Percentiles rank a stretch among this genome's conserved stretches.
phyloP scores from a whole-genome alignment of 2,329 filamentous ascomycete genomes.

The Colletotrichum australisinense region DNA sequence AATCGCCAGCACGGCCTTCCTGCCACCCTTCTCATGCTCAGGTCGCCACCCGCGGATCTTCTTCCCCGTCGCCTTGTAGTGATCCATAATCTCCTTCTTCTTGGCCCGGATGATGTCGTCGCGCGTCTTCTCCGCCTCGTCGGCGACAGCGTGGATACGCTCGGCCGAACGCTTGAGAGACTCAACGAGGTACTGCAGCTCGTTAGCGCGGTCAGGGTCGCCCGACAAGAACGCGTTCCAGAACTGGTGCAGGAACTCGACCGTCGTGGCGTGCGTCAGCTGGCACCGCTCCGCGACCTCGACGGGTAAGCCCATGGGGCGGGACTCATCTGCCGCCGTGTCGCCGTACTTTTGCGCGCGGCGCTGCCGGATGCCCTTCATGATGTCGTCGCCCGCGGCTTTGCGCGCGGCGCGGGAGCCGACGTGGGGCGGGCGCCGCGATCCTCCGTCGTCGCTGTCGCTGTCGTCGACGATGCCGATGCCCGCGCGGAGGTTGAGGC shows the following conservation, averaged over 20 bases:
- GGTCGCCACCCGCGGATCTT: constrained; percentile 75
- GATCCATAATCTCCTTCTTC: constrained; percentile 77
- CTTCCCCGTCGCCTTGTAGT: constrained; percentile 79
- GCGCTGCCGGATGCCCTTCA: constrained; percentile 72
- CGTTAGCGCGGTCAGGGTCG: constrained; percentile 81
- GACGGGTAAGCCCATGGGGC: constrained; percentile 57
- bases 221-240: constrained; percentile 94
- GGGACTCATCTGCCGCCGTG: constrained; percentile 41
- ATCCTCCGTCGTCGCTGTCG: constrained; percentile 71
- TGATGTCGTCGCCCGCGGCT: constrained; percentile 73
- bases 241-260: constrained; percentile 97
- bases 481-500: constrained; percentile 69
- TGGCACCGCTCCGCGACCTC: constrained; percentile 69
- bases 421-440: constrained; percentile 60
- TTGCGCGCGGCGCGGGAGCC: constrained; percentile 76
- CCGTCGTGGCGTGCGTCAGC: constrained; percentile 88
- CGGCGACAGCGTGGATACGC: constrained; percentile 83
- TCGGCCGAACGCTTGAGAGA: constrained; percentile 81
- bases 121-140: constrained; percentile 81
- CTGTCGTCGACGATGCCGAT: constrained; percentile 79
- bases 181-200: constrained; percentile 85
- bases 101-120: constrained; percentile 73
- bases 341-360: constrained; percentile 68
- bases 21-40: constrained; percentile 78
- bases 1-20: constrained; percentile 79